These are phyloP conservation scores for Vaccinium corymbosum DNA, from an alignment of 148 eudicot species.

Conservation along the genomic window DNA sequence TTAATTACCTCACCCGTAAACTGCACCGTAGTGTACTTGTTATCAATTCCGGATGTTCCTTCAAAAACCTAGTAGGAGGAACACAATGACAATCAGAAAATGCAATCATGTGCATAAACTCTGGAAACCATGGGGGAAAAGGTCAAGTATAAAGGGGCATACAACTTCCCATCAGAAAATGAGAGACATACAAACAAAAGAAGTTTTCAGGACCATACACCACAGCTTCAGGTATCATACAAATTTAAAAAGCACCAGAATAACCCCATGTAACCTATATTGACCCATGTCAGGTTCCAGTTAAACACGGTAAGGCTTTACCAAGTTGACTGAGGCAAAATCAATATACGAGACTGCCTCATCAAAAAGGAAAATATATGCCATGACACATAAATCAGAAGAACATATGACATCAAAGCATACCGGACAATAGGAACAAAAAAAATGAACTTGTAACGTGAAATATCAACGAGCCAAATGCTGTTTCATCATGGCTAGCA, in stretches of 20 bases:
- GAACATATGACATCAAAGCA: neutral
- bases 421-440: neutral
- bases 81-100: neutral
- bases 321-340: neutral
- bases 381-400: neutral
- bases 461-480: neutral
- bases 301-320: neutral
- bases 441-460: neutral
- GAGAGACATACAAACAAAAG: neutral
- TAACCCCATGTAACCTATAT: neutral
- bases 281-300: neutral
- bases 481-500: neutral
- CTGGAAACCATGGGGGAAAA: neutral
- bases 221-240: conserved; percentile 1
- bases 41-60: conserved; percentile 99
- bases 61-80: conserved; percentile 73
- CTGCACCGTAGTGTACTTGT: conserved; percentile 94
- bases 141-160: neutral
- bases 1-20: conserved; percentile 92
- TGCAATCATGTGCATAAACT: neutral
- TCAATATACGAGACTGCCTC: neutral
- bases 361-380: neutral
- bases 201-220: neutral
- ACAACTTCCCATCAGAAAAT: neutral
- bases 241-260: neutral